These are phyloP conservation scores for Chalaropsis thielavioides DNA, from an alignment of 2,329 filamentous ascomycete genomes.

Conservation along the genomic window DNA sequence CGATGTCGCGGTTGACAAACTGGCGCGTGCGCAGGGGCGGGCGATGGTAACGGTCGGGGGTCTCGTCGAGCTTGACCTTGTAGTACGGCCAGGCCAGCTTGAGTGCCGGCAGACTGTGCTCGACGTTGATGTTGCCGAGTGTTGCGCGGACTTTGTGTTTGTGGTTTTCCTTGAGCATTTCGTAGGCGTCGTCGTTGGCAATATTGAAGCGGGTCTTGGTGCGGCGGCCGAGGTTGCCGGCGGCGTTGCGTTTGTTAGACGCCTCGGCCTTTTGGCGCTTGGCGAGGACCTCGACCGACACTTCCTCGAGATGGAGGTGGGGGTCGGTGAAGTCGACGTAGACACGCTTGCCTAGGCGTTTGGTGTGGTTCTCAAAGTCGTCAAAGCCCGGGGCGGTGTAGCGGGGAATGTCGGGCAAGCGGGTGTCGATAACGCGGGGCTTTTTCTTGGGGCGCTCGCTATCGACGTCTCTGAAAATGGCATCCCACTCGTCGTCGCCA, in stretches of 20 bases:
- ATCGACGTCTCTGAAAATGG: conserved; percentile 41
- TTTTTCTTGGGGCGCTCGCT: conserved; percentile 45
- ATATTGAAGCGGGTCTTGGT: conserved; percentile 80
- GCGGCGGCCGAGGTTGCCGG: conserved; percentile 55
- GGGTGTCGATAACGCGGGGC: conserved; percentile 47
- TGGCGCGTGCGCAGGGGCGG: conserved; percentile 61
- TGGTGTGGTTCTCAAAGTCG: conserved; percentile 60
- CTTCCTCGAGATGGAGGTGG: conserved; percentile 67
- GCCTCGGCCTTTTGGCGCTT: conserved; percentile 44
- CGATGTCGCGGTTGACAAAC: conserved; percentile 51
- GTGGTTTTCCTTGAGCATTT: conserved; percentile 89
- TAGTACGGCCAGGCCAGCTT: conserved; percentile 95
- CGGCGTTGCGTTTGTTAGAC: conserved; percentile 52
- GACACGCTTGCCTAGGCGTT: conserved; percentile 61
- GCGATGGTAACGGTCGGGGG: conserved; percentile 67
- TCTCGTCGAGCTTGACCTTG: conserved; percentile 65
- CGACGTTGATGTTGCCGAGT: conserved; percentile 78
- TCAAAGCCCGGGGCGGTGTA: conserved; percentile 61
- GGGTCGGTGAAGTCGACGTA: conserved; percentile 80
- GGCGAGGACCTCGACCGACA: conserved; percentile 46
- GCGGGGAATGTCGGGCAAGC: conserved; percentile 42
- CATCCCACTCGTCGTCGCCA: conserved; percentile 42
- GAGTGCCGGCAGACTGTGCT: conserved; percentile 83
- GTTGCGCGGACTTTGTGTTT: conserved; percentile 91
- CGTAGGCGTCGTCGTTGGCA: conserved; percentile 91